Conservation (phyloP, 2,329 filamentous ascomycete species). For the Colletotrichum destructivum region DNA sequence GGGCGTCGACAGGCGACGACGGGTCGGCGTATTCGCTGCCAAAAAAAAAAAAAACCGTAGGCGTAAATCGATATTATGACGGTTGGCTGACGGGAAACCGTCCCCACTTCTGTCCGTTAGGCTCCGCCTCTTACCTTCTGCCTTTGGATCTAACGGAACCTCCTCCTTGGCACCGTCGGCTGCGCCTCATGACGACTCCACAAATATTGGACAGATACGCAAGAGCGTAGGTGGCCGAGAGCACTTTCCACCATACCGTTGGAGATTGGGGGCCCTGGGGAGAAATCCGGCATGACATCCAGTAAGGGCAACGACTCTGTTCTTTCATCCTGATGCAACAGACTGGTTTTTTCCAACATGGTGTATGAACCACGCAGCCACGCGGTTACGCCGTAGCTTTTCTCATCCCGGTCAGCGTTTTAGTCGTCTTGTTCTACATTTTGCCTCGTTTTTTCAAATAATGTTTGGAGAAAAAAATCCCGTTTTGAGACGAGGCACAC, state of each 20-base stretch:
- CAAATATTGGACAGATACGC: not conserved
- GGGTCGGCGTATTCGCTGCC: not conserved
- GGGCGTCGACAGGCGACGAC: too few relatives aligned
- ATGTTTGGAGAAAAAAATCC: too few relatives aligned
- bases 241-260: not conserved
- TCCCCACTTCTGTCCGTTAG: not conserved
- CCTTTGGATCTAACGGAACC: constrained; percentile 23
- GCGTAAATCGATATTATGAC: not conserved
- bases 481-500: not conserved
- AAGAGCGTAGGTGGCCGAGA: not conserved
- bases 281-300: too few relatives aligned
- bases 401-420: not conserved
- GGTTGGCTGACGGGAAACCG: not conserved
- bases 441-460: not conserved
- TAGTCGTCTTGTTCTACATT: not conserved
- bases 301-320: too few relatives aligned
- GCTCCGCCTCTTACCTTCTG: not conserved
- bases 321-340: too few relatives aligned
- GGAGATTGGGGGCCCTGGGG: not conserved
- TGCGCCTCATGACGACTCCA: constrained; percentile 31
- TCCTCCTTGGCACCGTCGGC: constrained; percentile 30
- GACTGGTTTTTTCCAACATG: too few relatives aligned
- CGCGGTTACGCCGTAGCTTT: not conserved
- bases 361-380: too few relatives aligned
- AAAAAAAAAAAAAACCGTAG: not conserved